A percentile compares a stretch with the other conserved stretches of the same genome.
Conservation (phyloP, 2,329 filamentous ascomycete species). For the Paecilomyces sp. region DNA sequence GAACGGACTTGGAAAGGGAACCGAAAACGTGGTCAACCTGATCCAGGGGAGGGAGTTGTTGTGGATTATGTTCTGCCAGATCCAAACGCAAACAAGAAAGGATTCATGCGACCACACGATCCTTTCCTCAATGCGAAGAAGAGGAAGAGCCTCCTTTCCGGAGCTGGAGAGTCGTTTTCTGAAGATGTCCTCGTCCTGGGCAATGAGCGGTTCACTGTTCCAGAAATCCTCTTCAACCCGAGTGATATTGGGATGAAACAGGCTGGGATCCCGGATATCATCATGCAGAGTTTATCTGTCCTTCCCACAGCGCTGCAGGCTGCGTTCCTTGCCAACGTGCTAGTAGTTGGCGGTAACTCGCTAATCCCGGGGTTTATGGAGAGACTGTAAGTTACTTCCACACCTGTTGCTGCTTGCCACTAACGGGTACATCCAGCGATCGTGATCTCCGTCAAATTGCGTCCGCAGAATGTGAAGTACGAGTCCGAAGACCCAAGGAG, state of each 20-base stretch:
- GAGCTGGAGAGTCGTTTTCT: constrained; percentile 39
- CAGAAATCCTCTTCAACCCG: constrained; percentile 83
- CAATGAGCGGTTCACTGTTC: constrained; percentile 86
- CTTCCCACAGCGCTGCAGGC: constrained; percentile 81
- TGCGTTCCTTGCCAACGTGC: constrained; percentile 73
- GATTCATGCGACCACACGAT: constrained; percentile 72
- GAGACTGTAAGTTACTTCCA: constrained; percentile 49
- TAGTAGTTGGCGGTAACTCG: constrained; percentile 82
- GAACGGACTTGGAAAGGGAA: constrained; percentile 80
- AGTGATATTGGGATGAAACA: constrained; percentile 78
- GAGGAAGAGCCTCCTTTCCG: constrained; percentile 42
- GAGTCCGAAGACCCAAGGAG: constrained; percentile 63
- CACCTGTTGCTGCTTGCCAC: background rate
- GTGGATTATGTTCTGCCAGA: constrained; percentile 92
- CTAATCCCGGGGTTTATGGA: constrained; percentile 74
- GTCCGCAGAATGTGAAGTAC: constrained; percentile 69
- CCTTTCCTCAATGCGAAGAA: constrained; percentile 51
- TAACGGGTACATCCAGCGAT: constrained; percentile 36
- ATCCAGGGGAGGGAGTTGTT: constrained; percentile 48
- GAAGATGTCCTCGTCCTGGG: constrained; percentile 82
- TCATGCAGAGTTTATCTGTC: constrained; percentile 67
- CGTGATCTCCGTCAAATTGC: constrained; percentile 64
- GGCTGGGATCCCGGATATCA: constrained; percentile 72
- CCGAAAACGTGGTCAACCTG: constrained; percentile 29
- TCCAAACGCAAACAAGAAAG: constrained; percentile 56